These are phyloP conservation scores for Thymus quinquecostatus DNA, from an alignment of 257 asterid genomes.

Conservation along the genomic window DNA sequence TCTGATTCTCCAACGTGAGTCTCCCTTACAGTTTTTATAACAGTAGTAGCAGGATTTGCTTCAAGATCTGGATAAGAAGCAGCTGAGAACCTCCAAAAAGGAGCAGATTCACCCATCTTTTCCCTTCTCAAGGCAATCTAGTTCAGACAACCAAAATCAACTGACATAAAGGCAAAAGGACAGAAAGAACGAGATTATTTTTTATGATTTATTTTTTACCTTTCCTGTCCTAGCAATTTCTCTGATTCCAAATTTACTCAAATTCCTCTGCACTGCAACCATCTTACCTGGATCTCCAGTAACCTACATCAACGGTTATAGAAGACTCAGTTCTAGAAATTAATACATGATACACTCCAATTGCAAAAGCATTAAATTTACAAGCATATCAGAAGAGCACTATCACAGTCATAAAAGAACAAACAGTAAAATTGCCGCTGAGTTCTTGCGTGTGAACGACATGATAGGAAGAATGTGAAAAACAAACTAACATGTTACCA, in stretches of 20 bases:
- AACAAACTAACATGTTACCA: constrained; percentile 9
- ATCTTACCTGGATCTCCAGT: constrained; percentile 99
- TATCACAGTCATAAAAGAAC: constrained; percentile 5
- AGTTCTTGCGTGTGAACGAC: not conserved
- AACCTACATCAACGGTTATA: constrained; percentile 48
- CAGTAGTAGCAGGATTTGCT: constrained; percentile 51
- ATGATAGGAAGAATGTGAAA: not conserved
- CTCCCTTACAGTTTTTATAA: constrained; percentile 41
- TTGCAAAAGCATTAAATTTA: constrained; percentile 3
- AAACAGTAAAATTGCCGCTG: not conserved
- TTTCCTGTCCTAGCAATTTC: constrained; percentile 98
- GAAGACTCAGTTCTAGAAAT: constrained; percentile 23
- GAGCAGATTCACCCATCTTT: constrained; percentile 97
- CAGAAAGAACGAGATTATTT: constrained; percentile 8
- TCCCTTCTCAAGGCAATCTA: constrained; percentile 98
- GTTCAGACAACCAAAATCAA: constrained; percentile 27
- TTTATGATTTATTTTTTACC: constrained; percentile 42
- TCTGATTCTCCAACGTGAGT: constrained; percentile 48
- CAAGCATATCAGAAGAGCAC: constrained; percentile 2
- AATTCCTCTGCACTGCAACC: constrained; percentile 87
- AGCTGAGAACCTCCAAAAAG: constrained; percentile 98
- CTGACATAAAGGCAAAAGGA: constrained; percentile 20
- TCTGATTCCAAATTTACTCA: constrained; percentile 87
- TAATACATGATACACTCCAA: constrained; percentile 8
- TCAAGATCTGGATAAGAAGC: constrained; percentile 99